Base-by-base conservation (phyloP, 805 yeast genomes). In the Saccharomycodes ludwigii region DNA sequence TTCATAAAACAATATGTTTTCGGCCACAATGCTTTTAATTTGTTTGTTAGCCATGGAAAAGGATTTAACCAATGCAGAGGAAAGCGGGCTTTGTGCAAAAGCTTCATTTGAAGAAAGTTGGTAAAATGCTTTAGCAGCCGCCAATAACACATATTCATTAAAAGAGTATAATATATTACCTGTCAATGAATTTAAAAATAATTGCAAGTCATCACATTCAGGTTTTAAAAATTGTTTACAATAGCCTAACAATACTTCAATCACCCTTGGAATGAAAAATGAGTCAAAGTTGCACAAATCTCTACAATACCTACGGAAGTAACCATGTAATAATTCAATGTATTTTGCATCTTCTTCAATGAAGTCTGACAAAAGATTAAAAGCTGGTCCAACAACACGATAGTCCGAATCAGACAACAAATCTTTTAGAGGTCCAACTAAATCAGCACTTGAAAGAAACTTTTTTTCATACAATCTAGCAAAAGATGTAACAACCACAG, bases 321-420 rank as follows among this genome's bases (percentile, higher is more conserved):
- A 72, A 3, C 77, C 71, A 48, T 91, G 97, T 2, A 88, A 52
- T 21, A 80, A 52, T 3, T 71, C 79, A 52, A 79, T 66, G 26
- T 67, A 63, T 2, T 22, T 6, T 3, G 15, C 21, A 27, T 23
- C n/a, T 20, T 71, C 68, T 0, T 74, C 70, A 32, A 70, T 69
- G 14, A 76, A 56, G 28, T 65, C 61, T 33, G 62, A 61, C 39
- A 68, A 69, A 1, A 80, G 61, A 14, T 70, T 59, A 11, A 91
- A 47, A 0, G 94, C 76, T 1, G 82, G 54, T 4, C 82, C 75
- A 11, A 84, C 65, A 2, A 91, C 98, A 17, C 57, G 54, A 0
- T 73, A 59, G 33, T 75, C 76, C 9, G 64, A 52, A 47, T 86
- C 95, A n/a, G 66, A 58, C 29, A 91, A 52, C 12, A 86, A 56